Evolutionary conservation across 345 rosid species (phyloP).

Genomic region (Nasturtium officinale): DNA sequence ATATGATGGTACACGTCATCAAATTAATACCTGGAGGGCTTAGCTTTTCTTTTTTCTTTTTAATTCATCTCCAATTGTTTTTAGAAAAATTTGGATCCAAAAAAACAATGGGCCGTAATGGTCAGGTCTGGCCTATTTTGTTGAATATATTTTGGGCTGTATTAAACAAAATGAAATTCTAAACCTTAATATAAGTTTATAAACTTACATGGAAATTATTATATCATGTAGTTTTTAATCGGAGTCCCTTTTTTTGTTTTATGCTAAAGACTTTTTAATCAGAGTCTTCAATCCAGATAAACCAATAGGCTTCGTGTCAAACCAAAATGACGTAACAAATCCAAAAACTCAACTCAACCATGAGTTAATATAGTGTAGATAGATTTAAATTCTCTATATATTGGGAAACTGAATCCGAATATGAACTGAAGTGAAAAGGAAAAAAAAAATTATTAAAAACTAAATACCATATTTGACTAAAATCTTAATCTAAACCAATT

Average conservation of each 20-base stretch:
- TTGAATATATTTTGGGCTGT: not conserved
- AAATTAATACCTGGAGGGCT: constrained; percentile 16
- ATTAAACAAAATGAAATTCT: not conserved
- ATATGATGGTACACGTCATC: constrained; percentile 39
- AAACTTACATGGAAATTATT: not conserved
- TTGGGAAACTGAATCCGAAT: not conserved
- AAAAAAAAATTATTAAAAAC: not conserved
- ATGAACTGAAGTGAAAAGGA: not conserved
- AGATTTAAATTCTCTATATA: no score
- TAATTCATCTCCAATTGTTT: not conserved
- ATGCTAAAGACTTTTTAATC: not conserved
- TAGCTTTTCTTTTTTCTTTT: not conserved
- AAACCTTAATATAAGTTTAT: not conserved
- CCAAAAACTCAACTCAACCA: not conserved
- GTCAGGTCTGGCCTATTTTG: not conserved
- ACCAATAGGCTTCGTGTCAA: not conserved
- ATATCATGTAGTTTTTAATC: not conserved
- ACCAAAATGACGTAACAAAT: not conserved
- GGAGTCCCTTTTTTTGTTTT: not conserved
- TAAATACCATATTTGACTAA: not conserved
- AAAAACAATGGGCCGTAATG: not conserved
- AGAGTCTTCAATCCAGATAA: not conserved
- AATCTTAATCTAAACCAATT: not conserved
- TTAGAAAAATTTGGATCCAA: not conserved
- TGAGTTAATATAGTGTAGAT: not conserved